A percentile compares a stretch with the other conserved stretches of the same genome.
phyloP scores from a whole-genome alignment of 164 flowering plant genomes.

The Vitis amurensis region DNA sequence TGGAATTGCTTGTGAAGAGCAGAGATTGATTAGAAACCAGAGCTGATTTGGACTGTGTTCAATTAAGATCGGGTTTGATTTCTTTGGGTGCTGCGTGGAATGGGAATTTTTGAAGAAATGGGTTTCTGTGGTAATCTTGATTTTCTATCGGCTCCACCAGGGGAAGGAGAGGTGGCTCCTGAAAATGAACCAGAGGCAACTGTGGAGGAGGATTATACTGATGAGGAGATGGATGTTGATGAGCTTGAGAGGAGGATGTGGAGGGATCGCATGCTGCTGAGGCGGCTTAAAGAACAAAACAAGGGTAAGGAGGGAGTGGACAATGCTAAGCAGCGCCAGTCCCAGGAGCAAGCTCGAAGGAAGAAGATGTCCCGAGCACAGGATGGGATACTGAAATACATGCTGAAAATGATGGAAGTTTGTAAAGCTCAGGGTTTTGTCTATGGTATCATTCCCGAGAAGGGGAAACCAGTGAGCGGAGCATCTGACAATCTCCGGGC shows the following conservation, averaged over 20 bases:
- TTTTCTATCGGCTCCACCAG: slow-evolving; percentile 23
- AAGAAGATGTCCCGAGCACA: slow-evolving; percentile 65
- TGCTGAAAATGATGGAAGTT: slow-evolving; percentile 69
- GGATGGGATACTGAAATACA: slow-evolving; percentile 64
- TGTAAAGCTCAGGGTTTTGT: slow-evolving; percentile 70
- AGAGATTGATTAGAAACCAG: too few species aligned
- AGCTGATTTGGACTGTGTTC: too few species aligned
- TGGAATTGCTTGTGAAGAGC: too few species aligned
- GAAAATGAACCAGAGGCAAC: slow-evolving; percentile 20
- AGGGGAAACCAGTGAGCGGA: slow-evolving; percentile 65
- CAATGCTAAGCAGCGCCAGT: slow-evolving; percentile 36
- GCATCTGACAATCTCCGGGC: slow-evolving; percentile 65
- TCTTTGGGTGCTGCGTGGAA: not conserved
- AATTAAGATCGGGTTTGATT: too few species aligned
- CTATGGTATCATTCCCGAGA: slow-evolving; percentile 69
- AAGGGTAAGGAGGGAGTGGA: slow-evolving; percentile 29
- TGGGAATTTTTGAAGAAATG: slow-evolving; percentile 40
- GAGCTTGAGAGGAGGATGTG: slow-evolving; percentile 56
- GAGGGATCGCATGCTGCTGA: slow-evolving; percentile 41
- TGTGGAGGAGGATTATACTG: slow-evolving; percentile 37
- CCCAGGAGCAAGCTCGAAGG: slow-evolving; percentile 48
- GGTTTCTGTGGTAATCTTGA: slow-evolving; percentile 31
- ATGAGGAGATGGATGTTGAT: slow-evolving; percentile 46
- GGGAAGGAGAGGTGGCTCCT: slow-evolving; percentile 15
- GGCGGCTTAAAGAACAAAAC: slow-evolving; percentile 39